Conservation (phyloP, 352 stramenopile genomes). For the Phytophthora citrophthora region DNA sequence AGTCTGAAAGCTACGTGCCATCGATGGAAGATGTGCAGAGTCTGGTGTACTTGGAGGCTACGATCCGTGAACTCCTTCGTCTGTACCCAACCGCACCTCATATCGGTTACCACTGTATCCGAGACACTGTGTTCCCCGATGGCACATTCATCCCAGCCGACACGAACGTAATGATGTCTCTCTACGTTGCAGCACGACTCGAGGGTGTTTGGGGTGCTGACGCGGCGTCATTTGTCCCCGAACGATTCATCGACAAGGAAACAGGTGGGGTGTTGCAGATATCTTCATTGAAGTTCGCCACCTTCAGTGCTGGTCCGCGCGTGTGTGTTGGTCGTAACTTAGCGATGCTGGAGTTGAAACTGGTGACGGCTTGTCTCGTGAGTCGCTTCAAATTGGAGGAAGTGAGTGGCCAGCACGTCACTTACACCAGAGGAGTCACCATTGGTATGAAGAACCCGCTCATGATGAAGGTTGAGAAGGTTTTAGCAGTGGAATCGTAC, state of each 20-base stretch:
- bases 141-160: conserved; percentile 38
- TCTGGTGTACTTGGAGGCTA: conserved; percentile 28
- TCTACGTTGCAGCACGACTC: conserved; percentile 39
- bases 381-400: conserved; percentile 44
- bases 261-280: conserved; percentile 20
- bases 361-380: conserved; percentile 46
- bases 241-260: conserved; percentile 37
- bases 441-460: conserved; percentile 43
- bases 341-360: conserved; percentile 73
- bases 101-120: conserved; percentile 27
- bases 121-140: conserved; percentile 45
- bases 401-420: conserved; percentile 32
- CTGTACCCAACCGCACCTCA: conserved; percentile 39
- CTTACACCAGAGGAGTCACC: conserved; percentile 40
- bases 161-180: conserved; percentile 23
- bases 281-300: conserved; percentile 13
- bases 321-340: conserved; percentile 37
- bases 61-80: conserved; percentile 42
- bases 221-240: conserved; percentile 35
- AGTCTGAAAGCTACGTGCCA: conserved; percentile 13
- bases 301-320: conserved; percentile 33
- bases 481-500: neutral
- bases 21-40: conserved; percentile 27
- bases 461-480: conserved; percentile 21
- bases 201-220: conserved; percentile 40